Evolutionary conservation across 129 eudicot genomes (phyloP).

Genomic region (Daucus carota): DNA sequence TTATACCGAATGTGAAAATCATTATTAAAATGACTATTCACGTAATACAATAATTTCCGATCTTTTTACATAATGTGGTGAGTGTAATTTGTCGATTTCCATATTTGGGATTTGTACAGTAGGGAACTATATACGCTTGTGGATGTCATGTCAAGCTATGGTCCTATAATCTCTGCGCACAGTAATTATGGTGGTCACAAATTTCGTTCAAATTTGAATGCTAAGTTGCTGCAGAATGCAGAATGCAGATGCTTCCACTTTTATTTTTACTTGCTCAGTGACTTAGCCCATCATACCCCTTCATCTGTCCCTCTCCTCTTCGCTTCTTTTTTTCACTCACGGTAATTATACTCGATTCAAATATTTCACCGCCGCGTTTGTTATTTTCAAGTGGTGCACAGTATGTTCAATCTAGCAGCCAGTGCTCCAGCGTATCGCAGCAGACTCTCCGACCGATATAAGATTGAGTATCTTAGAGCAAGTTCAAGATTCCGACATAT

Average conservation of each 20-base stretch:
- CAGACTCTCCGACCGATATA: too few species aligned
- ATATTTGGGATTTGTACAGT: not conserved
- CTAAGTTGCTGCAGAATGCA: not conserved
- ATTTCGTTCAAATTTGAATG: slow-evolving; percentile 9
- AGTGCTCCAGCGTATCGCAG: too few species aligned
- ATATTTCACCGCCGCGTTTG: not conserved
- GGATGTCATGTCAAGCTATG: slow-evolving; percentile 10
- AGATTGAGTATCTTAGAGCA: too few species aligned
- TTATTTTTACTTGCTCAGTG: slow-evolving; percentile 6
- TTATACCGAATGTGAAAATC: not conserved
- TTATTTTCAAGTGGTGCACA: not conserved
- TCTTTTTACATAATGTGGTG: not conserved
- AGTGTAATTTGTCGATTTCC: not conserved
- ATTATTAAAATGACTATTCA: not conserved
- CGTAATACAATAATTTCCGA: not conserved
- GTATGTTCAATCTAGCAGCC: not conserved
- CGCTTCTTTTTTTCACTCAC: not conserved
- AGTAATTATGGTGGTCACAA: not conserved
- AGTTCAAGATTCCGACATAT: too few species aligned
- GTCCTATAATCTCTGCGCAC: not conserved
- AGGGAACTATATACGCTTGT: not conserved
- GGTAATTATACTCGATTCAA: not conserved
- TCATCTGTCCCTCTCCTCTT: not conserved
- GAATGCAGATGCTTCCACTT: slow-evolving; percentile 2
- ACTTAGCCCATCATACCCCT: slow-evolving; percentile 5